Conservation (phyloP, 2,329 filamentous ascomycete genomes). For the Thermomyces lanuginosus region DNA sequence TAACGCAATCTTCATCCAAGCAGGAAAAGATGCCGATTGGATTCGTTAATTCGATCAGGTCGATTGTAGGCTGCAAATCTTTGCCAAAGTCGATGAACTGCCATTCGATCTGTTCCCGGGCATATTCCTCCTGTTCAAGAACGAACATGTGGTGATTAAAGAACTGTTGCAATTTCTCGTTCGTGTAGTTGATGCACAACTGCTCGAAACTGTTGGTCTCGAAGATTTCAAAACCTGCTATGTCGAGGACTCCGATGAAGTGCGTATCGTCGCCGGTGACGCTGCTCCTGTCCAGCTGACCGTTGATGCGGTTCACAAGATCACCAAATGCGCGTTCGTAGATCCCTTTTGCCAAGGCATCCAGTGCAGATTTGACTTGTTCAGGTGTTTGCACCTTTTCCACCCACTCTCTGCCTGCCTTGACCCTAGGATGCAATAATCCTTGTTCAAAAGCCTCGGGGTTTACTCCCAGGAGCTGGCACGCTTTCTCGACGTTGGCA, state of each 20-base stretch:
- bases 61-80: conserved; percentile 92
- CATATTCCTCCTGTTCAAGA: conserved; percentile 94
- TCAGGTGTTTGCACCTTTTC: conserved; percentile 97
- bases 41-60: conserved; percentile 88
- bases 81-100: conserved; percentile 98
- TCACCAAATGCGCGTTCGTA: conserved; percentile 94
- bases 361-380: conserved; percentile 75
- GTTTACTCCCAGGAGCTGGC: conserved; percentile 67
- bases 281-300: conserved; percentile 72
- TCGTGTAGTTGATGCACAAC: conserved; percentile 98
- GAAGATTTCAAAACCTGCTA: conserved; percentile 97
- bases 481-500: conserved; percentile 60
- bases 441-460: conserved; percentile 75
- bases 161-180: conserved; percentile 97
- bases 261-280: conserved; percentile 72
- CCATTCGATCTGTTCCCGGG: conserved; percentile 95
- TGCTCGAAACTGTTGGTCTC: conserved; percentile 98
- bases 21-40: conserved; percentile 98
- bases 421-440: conserved; percentile 79
- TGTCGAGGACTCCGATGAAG: conserved; percentile 97
- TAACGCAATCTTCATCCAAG: conserved; percentile 91
- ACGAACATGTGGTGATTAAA: conserved; percentile 99
- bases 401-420: conserved; percentile 93
- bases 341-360: conserved; percentile 89
- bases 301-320: conserved; percentile 80